Base-by-base conservation (phyloP, 2,329 filamentous ascomycete species). In the Pseudopithomyces chartarum region DNA sequence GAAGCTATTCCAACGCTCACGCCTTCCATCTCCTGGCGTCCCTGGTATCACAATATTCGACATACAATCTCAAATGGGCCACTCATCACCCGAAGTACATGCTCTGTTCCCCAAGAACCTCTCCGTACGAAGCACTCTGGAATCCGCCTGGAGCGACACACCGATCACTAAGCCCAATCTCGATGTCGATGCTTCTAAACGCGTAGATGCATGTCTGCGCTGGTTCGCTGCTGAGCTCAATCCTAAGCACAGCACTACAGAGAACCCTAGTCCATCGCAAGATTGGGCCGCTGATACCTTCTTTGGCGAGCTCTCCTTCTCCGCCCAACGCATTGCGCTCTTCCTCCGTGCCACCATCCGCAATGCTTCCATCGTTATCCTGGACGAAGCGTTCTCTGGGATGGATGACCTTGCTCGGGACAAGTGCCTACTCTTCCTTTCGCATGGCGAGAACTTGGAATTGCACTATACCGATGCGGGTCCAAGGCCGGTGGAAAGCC, bases 51-150 rank as follows among this genome's bases (percentile, higher is more conserved):
- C 91, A 0, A 90, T 97, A 56, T 98, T 96, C 81, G 93, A 98
- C 60, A 86, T 99, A 7, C 95, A 98, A 73, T 83, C 87, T 0
- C 88, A 91, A 22, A 91, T 99, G 62, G 95, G 95, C 11, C 93
- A 98, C 73, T 95, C 92, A 0, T 96, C 91, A 59, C 95, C 95
- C 0, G 95, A 98, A 73, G 90, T 98, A 4, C 93, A 98, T 68
- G 88, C 91, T 51, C 92, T 96, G 75, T 97, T 98, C 78, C 94
- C 95, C 0, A 88, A 89, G 47, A 81, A 84, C 34, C 80, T 97
- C 45, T 89, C 87, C 0, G 78, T 97, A 10, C 85, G 91, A 1
- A 83, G 89, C 48, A 85, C 91, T 0, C 74, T 99, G 0, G 91
- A 95, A 71, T 94, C 89, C 48, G 92, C 94, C 0, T 98, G 92